Percentiles rank a stretch among this genome's conserved stretches.
Evolutionary conservation across 345 rosid genomes (phyloP).

Genomic region (Ceriops zippeliana): DNA sequence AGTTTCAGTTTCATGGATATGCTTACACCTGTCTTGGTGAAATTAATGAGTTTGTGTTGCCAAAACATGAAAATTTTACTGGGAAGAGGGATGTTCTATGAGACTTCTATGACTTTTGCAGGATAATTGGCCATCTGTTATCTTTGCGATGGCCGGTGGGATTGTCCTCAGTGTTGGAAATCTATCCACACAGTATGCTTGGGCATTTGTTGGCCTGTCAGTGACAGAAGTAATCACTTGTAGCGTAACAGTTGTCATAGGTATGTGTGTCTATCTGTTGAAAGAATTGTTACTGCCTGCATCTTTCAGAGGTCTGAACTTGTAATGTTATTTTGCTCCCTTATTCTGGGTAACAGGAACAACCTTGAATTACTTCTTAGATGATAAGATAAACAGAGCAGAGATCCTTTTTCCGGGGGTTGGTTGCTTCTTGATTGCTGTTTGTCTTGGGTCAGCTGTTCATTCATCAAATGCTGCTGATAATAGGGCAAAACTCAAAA

Average conservation of each 20-base stretch:
- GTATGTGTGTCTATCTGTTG: slow-evolving; percentile 21
- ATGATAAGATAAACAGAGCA: slow-evolving; percentile 69
- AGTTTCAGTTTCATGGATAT: slow-evolving; percentile 7
- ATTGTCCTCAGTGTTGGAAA: slow-evolving; percentile 74
- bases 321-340: not conserved
- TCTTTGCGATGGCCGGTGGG: slow-evolving; percentile 83
- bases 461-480: slow-evolving; percentile 78
- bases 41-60: no score
- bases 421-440: slow-evolving; percentile 82
- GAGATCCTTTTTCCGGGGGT: slow-evolving; percentile 81
- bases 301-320: not conserved
- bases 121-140: slow-evolving; percentile 68
- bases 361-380: slow-evolving; percentile 82
- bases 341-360: slow-evolving; percentile 52
- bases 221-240: slow-evolving; percentile 68
- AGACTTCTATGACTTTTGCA: slow-evolving; percentile 18
- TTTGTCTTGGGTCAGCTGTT: slow-evolving; percentile 74
- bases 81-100: not conserved
- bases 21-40: no score
- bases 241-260: slow-evolving; percentile 77
- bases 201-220: slow-evolving; percentile 85
- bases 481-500: slow-evolving; percentile 55
- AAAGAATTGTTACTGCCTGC: not conserved
- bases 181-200: slow-evolving; percentile 77
- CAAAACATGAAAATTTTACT: no score